Evolutionary conservation across 306 rosid genomes (phyloP), one percentile per base, ranked within the genome.

Genomic region (Acmispon strigosus): DNA sequence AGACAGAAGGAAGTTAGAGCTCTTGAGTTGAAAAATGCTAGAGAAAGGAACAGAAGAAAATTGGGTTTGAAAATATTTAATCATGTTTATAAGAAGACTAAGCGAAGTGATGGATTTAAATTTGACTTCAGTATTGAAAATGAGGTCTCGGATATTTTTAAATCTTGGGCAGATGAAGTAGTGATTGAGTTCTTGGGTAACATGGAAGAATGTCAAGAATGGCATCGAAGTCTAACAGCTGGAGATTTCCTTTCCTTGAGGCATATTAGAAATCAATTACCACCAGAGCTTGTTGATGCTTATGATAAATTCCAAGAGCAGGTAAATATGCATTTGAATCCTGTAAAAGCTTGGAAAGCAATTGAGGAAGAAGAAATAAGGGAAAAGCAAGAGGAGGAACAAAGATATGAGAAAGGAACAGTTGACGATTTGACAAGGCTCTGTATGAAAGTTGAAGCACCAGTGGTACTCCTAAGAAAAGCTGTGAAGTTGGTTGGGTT

Each of bases 1-100:
- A 85, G 98, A 66, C 93, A 90, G 81, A 93, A 90, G 84, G 97
- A 90, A 84, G 97, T 90, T 48, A 87, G 86, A 80, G 75, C 81
- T 41, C 75, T 81, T 8, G 97, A 93, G 62, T 61, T 90, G 77
- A 88, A 62, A 74, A 93, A 93, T 81, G 92, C 96, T 11, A 78
- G 98, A 51, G 94, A 78, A 73, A 85, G 98, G 87, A 90, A 85
- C 56, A 87, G 96, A 81, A 93, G 82, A 82, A 80, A 77, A 60
- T 67, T 93, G 82, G 98, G 96, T 53, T 55, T 85, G 84, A 88
- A 88, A 74, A 81, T 90, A 73, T 81, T 88, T 81, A 70, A 79
- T 18, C 92, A 90, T 73, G 86, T 83, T 55, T 87, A 84, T 72
- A 88, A 88, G 76, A 93, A 93, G 84, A 29, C 42, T 27, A 90